Percentiles rank a stretch among this genome's conserved stretches.
Conservation (phyloP, 768 basidiomycete species). For the Suillus subaureus region DNA sequence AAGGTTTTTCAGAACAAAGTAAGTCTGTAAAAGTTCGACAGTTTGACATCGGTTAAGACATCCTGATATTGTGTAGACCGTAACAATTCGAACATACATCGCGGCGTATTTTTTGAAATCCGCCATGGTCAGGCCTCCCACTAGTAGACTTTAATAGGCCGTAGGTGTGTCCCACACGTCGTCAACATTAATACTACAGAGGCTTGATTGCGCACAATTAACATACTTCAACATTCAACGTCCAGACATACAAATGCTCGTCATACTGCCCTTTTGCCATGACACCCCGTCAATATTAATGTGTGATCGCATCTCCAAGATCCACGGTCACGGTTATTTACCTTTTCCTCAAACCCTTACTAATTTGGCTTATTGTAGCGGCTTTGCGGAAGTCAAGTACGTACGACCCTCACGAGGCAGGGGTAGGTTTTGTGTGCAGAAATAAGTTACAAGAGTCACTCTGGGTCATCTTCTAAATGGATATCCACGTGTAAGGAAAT, state of each 20-base stretch:
- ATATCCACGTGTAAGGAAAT: conserved; percentile 5
- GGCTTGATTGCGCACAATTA: neutral
- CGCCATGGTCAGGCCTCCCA: neutral
- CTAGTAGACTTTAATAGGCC: neutral
- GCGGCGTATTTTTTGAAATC: neutral
- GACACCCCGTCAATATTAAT: conserved; percentile 10
- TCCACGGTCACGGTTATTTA: conserved; percentile 9
- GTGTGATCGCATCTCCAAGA: conserved; percentile 4
- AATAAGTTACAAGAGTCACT: neutral
- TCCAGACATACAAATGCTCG: neutral
- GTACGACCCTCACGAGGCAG: conserved; percentile 2
- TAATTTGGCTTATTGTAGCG: conserved; percentile 4
- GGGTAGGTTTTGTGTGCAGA: neutral
- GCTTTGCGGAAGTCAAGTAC: conserved; percentile 7
- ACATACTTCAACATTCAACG: neutral
- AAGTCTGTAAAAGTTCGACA: conserved; percentile 5
- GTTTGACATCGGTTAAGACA: conserved; percentile 1
- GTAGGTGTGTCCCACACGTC: neutral
- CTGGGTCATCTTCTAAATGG: neutral
- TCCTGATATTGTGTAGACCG: neutral
- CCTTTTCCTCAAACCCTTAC: conserved; percentile 1
- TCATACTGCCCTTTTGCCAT: conserved; percentile 8
- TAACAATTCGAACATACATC: neutral
- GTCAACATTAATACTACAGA: neutral
- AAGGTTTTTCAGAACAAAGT: conserved; percentile 1